phyloP scores from a whole-genome alignment of 1,284 basidiomycete species.

The Puccinia hordei region DNA sequence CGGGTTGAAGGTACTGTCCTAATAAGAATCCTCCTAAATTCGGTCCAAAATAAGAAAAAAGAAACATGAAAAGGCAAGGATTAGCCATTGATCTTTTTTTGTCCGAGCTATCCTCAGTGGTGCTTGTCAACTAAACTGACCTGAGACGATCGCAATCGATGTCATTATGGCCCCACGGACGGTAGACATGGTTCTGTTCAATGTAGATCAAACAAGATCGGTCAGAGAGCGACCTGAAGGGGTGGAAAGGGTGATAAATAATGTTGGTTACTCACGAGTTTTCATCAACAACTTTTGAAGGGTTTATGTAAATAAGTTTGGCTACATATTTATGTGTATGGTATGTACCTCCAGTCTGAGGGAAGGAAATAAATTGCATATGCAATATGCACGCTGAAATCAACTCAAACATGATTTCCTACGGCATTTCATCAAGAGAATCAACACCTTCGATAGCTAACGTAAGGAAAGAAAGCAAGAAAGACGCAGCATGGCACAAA shows the following conservation, averaged over 20 bases:
- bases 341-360: not conserved
- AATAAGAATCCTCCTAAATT: slow-evolving; percentile 40
- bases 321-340: too few species aligned
- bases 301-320: too few species aligned
- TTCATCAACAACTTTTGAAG: not conserved
- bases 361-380: not conserved
- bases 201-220: not conserved
- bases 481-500: not conserved
- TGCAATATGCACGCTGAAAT: not conserved
- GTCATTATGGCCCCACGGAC: slow-evolving; percentile 39
- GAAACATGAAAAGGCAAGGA: not conserved
- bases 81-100: not conserved
- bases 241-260: not conserved
- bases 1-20: slow-evolving; percentile 47
- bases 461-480: not conserved
- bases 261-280: not conserved
- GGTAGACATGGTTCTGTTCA: slow-evolving; percentile 38
- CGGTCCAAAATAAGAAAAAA: not conserved
- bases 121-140: not conserved
- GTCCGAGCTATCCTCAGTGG: not conserved
- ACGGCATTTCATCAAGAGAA: too few species aligned
- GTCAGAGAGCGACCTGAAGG: not conserved
- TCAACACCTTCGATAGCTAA: too few species aligned
- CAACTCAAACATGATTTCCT: too few species aligned
- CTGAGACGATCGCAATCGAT: slow-evolving; percentile 46